phyloP scores from a whole-genome alignment of 1,139 yeast species.

The Diutina siamensis region DNA sequence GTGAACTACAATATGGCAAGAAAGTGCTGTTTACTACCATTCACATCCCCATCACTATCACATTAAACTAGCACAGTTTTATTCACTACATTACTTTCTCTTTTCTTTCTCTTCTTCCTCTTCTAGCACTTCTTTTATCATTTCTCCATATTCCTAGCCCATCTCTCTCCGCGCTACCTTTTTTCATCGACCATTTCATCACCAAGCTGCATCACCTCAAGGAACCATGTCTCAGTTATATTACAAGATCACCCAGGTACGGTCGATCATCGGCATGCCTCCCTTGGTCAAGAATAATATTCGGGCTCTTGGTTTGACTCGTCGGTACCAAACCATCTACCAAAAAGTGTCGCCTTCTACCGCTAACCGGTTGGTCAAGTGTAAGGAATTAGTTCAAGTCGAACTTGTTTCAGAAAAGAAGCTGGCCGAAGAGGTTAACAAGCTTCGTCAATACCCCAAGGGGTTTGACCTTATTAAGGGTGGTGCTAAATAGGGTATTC shows the following conservation, averaged over 20 bases:
- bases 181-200: not conserved
- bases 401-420: constrained; percentile 52
- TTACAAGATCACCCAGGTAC: constrained; percentile 60
- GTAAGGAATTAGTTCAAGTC: constrained; percentile 83
- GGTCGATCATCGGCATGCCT: constrained; percentile 84
- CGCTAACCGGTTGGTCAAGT: constrained; percentile 75
- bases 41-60: no score
- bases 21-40: no score
- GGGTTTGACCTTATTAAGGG: constrained; percentile 32
- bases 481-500: constrained; percentile 12
- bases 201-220: not conserved
- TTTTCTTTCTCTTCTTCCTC: not conserved
- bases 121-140: no score
- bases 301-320: constrained; percentile 61
- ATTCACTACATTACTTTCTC: no score
- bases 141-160: no score
- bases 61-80: no score
- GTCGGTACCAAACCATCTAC: constrained; percentile 64
- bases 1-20: no score
- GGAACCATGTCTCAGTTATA: not conserved
- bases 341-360: constrained; percentile 64
- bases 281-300: constrained; percentile 54
- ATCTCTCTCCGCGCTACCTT: not conserved
- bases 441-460: constrained; percentile 29
- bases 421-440: constrained; percentile 39